Evolutionary conservation across 208 protist genomes (phyloP), one percentile per base, ranked within the genome.

Genomic region (Leishmania major): DNA sequence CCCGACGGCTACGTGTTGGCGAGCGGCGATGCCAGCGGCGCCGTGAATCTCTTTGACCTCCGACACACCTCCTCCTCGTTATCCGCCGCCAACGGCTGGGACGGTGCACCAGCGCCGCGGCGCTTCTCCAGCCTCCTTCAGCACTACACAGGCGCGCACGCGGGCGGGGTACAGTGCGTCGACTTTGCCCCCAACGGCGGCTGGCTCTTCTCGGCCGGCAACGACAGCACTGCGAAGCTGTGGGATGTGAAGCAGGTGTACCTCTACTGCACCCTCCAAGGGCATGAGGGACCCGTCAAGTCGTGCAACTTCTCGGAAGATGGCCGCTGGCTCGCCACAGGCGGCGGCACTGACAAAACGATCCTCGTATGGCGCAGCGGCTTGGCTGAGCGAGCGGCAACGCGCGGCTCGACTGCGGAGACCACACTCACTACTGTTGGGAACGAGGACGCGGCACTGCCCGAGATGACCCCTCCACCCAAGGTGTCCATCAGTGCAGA

Each of bases 21-120:
- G 19, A 91, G 87, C 62, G 89, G 92, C 10, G 89, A 92, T 72
- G 89, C 84, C 19, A 89, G 90, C 84, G 87, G 92, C 55, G 89
- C 85, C 25, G 80, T 98, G n/a, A 95, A 97, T 43, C n/a, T 98
- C 8, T 98, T 91, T 79, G 96, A 98, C 81, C 82, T 98, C 35
- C 93, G 97, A 35, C 71, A 49, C 40, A 60, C 64, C 35, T 79
- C 75, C 2, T 77, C 83, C 55, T 80, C 73, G 6, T 74, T 77
- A 2, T 66, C 82, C 31, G 19, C 75, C 8, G 45, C 78, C 8
- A 19, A 49, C 51, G 47, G 31, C 49, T 15, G 51, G 51, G 31
- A 35, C 2, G 25, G 75, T 37, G 4, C 31, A 17, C 4, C 53
- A 17, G 62, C 60, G 37, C 59, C 5, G 51, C 47, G 47, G 53